Evolutionary conservation across 805 yeast species (phyloP), one percentile per base, ranked within the genome.

Genomic region (Candida mattraensis): DNA sequence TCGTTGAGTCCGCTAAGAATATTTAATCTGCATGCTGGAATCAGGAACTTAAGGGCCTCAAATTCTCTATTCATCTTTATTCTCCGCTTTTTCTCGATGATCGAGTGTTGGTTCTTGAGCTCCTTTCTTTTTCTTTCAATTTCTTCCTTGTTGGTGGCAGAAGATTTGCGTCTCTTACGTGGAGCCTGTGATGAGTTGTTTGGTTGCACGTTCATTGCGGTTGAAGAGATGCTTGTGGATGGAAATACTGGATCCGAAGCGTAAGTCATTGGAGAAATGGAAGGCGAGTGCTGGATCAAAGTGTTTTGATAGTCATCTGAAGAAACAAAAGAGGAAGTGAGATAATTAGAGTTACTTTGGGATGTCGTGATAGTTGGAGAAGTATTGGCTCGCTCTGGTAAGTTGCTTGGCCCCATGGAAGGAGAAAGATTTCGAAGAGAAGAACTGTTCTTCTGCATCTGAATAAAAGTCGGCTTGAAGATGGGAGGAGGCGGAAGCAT

Each of bases 1-100:
- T 53, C 55, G 24, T 39, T 45, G 18, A 57, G 44, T 7, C 58
- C 58, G 18, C 46, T 47, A 10, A 54, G 37, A 10, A 61, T 63
- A 19, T 73, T 69, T 20, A 70, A 66, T 32, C 88, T 66, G 55
- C 94, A 85, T 9, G 91, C 88, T 1, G 95, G 95, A 12, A 86
- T 79, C 33, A 86, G 60, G 50, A 72, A 78, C 54, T 85, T 83
- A 45, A 86, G 69, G 1, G 89, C 87, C 54, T 84, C 93, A 54
- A 84, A 86, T 58, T 86, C 93, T 35, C 88, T 66, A 58, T 86
- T 86, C 69, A 86, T 83, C 53, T 83, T 83, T 34, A 81, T 74
- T 42, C 95, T 65, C 47, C 95, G 69, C 49, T 85, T 74, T 51
- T 86, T 82, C 58, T 86, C 95, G 40, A 86, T 86, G 25, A 83